These are phyloP conservation scores for Pseudogymnoascus sp. DNA, from an alignment of 2,329 filamentous ascomycete genomes.

Conservation along the genomic window DNA sequence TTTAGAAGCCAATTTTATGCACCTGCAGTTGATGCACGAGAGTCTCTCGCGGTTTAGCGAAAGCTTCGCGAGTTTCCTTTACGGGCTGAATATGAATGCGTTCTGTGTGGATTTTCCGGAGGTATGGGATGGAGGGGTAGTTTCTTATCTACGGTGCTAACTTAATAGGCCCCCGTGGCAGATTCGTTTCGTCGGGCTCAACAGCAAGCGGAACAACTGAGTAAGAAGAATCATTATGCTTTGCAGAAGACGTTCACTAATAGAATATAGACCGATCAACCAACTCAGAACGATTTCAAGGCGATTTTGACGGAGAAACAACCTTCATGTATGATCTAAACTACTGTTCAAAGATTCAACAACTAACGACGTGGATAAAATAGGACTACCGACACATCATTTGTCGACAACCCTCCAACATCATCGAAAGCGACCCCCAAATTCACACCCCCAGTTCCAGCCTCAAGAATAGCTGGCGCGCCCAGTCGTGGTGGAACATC, in stretches of 20 bases:
- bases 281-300: constrained; percentile 31
- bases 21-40: constrained; percentile 94
- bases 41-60: constrained; percentile 88
- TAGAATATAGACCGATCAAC: constrained; percentile 22
- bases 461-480: constrained; percentile 22
- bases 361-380: not conserved
- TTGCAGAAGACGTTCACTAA: constrained; percentile 9
- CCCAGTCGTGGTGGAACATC: constrained; percentile 19
- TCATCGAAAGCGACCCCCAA: constrained; percentile 42
- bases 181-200: constrained; percentile 71
- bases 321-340: constrained; percentile 65
- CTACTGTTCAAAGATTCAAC: constrained; percentile 4
- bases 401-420: constrained; percentile 73
- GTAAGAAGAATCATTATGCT: constrained; percentile 24
- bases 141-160: not conserved
- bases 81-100: constrained; percentile 97
- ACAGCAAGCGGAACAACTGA: constrained; percentile 44
- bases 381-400: constrained; percentile 86
- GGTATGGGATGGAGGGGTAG: constrained; percentile 38
- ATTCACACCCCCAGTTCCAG: constrained; percentile 26
- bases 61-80: constrained; percentile 90
- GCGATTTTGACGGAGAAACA: constrained; percentile 54
- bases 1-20: constrained; percentile 94
- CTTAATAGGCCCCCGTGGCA: constrained; percentile 61
- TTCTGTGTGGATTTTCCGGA: constrained; percentile 98